Base-by-base conservation (phyloP, 129 eudicot genomes). In the Smallanthus sonchifolius region DNA sequence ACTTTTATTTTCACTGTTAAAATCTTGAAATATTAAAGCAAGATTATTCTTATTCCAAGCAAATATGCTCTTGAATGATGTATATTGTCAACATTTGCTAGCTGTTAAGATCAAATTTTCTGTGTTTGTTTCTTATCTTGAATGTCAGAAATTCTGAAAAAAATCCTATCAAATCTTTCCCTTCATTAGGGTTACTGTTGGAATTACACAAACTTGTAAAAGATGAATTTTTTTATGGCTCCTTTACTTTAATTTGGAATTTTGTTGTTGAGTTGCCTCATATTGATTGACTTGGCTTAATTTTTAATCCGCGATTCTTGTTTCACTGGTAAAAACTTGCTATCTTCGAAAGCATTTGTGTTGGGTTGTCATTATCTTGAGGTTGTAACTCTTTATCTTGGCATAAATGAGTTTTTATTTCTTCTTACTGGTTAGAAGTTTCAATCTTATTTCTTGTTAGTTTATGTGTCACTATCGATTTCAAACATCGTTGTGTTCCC, bases 251-350 rank as follows among this genome's bases (percentile, higher is more conserved):
- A 13, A 1, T 73, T 52, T n/a, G 34, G 34, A 35, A 45, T 34
- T 72, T 72, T 48, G 47, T 60, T 15, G 28, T 61, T 80, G 32
- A 42, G 35, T 47, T 73, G 16, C 51, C 24, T 70, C 74, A 16
- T 75, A 48, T 44, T 70, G 56, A 66, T 36, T 71, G 42, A 65
- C 63, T 14, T 72, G 45, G 61, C 74, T 72, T 79, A 42, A 54
- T 68, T 54, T 79, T 7, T 40, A 79, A 72, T 65, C 40, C 74
- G 34, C 65, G 52, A 32, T 72, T 79, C 15, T 79, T 72, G 51
- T 79, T 52, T 71, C 51, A 59, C 75, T 79, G 82, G 87, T 81
- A 80, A 62, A 60, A 78, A 61, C 0, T 73, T 62, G 66, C 86
- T 65, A 72, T 81, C 77, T 73, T 84, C 5, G 16, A 67, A 70